Conservation (phyloP, 768 basidiomycete species). For the Lactarius trivialis region DNA sequence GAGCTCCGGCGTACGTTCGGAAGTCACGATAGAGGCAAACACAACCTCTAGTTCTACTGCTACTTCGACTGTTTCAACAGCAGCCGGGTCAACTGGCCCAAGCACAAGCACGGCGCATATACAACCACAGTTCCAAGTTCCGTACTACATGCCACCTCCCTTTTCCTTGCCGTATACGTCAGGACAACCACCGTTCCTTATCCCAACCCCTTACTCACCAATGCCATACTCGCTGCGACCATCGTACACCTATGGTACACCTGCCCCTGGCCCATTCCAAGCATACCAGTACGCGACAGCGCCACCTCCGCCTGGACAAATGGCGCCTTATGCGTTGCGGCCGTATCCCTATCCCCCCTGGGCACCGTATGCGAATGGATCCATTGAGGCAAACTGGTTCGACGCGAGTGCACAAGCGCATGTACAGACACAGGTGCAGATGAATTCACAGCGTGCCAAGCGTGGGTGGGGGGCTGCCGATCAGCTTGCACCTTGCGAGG, state of each 20-base stretch:
- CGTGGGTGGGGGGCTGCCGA: neutral
- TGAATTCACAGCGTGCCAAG: conserved; percentile 1
- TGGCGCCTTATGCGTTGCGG: conserved; percentile 11
- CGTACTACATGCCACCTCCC: conserved; percentile 36
- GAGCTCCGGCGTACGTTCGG: neutral
- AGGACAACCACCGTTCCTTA: conserved; percentile 22
- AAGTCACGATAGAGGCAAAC: neutral
- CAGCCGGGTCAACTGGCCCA: conserved; percentile 2
- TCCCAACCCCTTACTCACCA: conserved; percentile 25
- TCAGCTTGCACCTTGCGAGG: neutral
- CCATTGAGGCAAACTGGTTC: conserved; percentile 4
- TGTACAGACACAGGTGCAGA: neutral
- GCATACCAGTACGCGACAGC: conserved; percentile 4
- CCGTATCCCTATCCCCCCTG: conserved; percentile 24
- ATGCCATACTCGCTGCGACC: conserved; percentile 24
- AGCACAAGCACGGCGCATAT: conserved; percentile 25
- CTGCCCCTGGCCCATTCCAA: neutral
- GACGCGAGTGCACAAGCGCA: conserved; percentile 9
- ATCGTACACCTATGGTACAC: conserved; percentile 14
- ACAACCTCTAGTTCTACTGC: conserved; percentile 8
- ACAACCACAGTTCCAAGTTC: conserved; percentile 25
- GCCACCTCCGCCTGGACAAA: conserved; percentile 12
- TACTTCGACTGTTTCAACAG: neutral
- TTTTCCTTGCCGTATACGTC: conserved; percentile 29
- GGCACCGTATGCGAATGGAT: conserved; percentile 9